Conservation (phyloP, 306 rosid species). For the Trifolium dubium region DNA sequence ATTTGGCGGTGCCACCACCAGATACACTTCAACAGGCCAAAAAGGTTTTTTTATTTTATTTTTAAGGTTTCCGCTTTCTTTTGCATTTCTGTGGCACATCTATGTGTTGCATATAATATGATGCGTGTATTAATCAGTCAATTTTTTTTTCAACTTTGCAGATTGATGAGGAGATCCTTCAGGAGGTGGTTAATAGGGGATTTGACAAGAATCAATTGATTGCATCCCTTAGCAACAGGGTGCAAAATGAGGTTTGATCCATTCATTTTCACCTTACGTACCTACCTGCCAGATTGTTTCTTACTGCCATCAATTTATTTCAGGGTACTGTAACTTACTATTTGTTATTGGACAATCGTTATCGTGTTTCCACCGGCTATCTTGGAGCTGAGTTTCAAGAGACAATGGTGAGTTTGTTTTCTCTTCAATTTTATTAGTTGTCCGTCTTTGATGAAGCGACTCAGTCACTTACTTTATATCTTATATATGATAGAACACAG, state of each 20-base stretch:
- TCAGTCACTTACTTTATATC: constrained; percentile 21
- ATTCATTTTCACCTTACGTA: constrained; percentile 29
- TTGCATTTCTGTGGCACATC: constrained; percentile 21
- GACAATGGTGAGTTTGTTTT: constrained; percentile 61
- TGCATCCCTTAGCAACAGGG: constrained; percentile 81
- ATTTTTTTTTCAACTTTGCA: constrained; percentile 48
- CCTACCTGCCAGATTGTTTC: constrained; percentile 30
- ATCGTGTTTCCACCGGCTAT: constrained; percentile 83
- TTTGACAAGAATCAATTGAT: constrained; percentile 71
- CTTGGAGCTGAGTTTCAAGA: constrained; percentile 96
- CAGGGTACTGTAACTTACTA: constrained; percentile 97
- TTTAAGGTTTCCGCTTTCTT: constrained; percentile 15
- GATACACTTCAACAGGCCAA: constrained; percentile 76
- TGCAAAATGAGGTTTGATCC: constrained; percentile 76
- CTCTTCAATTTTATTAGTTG: background rate
- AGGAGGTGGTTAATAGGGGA: constrained; percentile 82
- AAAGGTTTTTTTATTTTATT: constrained; percentile 55
- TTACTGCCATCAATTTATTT: constrained; percentile 44
- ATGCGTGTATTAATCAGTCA: constrained; percentile 5
- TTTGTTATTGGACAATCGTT: constrained; percentile 78
- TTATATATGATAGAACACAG: constrained; percentile 6
- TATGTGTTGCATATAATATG: constrained; percentile 7
- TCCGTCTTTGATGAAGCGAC: constrained; percentile 34
- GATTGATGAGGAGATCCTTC: constrained; percentile 92
- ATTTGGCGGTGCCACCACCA: constrained; percentile 92